Conservation (phyloP, 257 asterid species). For the Capsicum pubescens region DNA sequence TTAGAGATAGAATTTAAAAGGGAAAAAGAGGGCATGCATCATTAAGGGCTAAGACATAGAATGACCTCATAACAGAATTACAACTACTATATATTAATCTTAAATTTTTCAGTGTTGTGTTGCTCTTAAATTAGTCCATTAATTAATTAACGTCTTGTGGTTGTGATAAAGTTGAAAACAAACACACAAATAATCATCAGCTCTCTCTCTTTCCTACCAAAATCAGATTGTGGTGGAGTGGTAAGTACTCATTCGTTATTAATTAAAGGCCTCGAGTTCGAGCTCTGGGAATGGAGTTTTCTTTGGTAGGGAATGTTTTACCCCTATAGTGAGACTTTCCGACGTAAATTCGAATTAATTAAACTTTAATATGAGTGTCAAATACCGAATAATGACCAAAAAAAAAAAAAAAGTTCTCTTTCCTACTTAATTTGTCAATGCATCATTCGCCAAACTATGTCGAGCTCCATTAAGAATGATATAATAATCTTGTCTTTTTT, state of each 20-base stretch:
- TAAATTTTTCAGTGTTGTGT: background rate
- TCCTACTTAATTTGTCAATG: background rate
- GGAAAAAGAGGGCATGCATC: background rate
- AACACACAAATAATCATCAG: background rate
- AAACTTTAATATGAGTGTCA: no score
- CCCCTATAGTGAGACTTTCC: no score
- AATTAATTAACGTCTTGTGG: background rate
- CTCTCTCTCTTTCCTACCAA: background rate
- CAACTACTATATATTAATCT: no score
- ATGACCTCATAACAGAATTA: constrained; percentile 27
- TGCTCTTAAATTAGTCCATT: background rate
- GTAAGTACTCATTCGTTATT: no score
- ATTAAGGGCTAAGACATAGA: background rate
- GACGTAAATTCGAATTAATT: no score
- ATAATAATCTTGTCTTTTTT: background rate
- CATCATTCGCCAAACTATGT: background rate
- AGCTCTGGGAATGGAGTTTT: no score
- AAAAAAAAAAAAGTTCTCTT: no score
- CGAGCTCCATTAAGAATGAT: background rate
- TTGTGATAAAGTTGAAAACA: constrained; percentile 19
- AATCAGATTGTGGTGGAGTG: no score
- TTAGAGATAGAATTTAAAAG: background rate
- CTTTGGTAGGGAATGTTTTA: no score
- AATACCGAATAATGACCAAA: no score
- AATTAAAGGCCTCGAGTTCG: no score